phyloP scores from a whole-genome alignment of 305 asterid species.

The Fraxinus latifolia region DNA sequence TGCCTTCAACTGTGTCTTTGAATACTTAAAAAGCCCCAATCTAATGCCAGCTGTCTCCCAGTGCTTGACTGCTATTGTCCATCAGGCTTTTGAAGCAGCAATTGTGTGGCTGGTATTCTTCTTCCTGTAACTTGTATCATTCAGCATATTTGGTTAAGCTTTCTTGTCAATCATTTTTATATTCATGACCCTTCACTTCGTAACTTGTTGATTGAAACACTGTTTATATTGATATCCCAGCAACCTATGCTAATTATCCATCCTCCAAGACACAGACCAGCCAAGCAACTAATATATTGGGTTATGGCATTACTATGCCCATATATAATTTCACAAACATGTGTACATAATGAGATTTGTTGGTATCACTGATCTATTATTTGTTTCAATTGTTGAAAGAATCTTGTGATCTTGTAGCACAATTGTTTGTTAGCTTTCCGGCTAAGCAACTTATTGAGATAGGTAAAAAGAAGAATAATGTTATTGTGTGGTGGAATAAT shows the following conservation, averaged over 20 bases:
- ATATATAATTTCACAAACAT: not conserved
- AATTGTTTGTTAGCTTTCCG: not conserved
- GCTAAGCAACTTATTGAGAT: not conserved
- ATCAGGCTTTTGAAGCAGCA: conserved; percentile 88
- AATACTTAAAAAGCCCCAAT: conserved; percentile 90
- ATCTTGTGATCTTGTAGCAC: not conserved
- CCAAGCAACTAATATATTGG: not conserved
- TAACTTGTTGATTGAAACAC: not conserved
- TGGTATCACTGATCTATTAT: not conserved
- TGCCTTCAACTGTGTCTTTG: conserved; percentile 96
- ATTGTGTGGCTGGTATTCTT: conserved; percentile 82
- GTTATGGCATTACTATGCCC: not conserved
- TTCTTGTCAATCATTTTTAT: not conserved
- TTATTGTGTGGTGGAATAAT: not conserved
- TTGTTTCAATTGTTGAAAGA: conserved; percentile 4
- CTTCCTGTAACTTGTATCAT: conserved; percentile 8
- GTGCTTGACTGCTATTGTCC: conserved; percentile 94
- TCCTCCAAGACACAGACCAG: conserved; percentile 1
- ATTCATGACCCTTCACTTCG: not conserved
- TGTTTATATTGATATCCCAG: not conserved
- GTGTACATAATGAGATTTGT: conserved; percentile 1
- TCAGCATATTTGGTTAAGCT: conserved; percentile 5
- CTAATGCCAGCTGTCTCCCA: conserved; percentile 92
- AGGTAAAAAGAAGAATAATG: not conserved
- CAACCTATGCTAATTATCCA: not conserved